Evolutionary conservation across 192 early-diverging fungal genomes (phyloP).

Genomic region (Allomyces macrogynus): DNA sequence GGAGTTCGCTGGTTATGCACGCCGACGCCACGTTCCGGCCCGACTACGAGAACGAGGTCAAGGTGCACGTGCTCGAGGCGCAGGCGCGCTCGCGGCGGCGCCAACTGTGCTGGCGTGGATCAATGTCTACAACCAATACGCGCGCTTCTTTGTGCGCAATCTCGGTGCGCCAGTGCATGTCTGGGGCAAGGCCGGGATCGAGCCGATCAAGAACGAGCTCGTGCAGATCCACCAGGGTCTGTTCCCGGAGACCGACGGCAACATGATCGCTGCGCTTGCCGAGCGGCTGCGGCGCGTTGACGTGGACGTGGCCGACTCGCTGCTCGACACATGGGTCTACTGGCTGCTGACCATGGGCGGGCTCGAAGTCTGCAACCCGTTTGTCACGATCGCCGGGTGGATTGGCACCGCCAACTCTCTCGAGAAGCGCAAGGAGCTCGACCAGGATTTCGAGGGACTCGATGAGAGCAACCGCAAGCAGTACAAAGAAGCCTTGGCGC

Average conservation of each 20-base stretch:
- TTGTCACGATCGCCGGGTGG: conserved; percentile 2
- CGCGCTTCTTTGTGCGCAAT: conserved; percentile 3
- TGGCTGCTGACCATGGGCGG: conserved; percentile 6
- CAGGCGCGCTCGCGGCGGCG: background rate
- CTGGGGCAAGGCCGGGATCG: background rate
- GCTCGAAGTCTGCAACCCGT: conserved; percentile 4
- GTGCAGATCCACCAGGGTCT: conserved; percentile 4
- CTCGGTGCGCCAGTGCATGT: conserved; percentile 3
- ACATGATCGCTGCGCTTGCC: conserved; percentile 1
- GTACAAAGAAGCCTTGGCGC: too few relatives aligned
- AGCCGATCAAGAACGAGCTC: background rate
- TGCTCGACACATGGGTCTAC: conserved; percentile 4
- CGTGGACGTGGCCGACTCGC: background rate
- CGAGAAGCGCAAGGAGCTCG: background rate
- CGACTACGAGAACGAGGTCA: background rate
- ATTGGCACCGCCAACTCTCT: background rate
- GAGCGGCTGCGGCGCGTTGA: background rate
- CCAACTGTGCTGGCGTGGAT: conserved; percentile 6
- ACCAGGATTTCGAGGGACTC: background rate
- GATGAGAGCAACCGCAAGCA: background rate
- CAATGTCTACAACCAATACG: conserved; percentile 5
- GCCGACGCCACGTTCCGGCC: conserved; percentile 3
- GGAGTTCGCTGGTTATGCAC: conserved; percentile 2
- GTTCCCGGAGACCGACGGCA: conserved; percentile 2
- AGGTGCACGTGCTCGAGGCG: conserved; percentile 2